phyloP scores from a whole-genome alignment of 2,329 filamentous ascomycete species.

The Lecanicillium sp. region DNA sequence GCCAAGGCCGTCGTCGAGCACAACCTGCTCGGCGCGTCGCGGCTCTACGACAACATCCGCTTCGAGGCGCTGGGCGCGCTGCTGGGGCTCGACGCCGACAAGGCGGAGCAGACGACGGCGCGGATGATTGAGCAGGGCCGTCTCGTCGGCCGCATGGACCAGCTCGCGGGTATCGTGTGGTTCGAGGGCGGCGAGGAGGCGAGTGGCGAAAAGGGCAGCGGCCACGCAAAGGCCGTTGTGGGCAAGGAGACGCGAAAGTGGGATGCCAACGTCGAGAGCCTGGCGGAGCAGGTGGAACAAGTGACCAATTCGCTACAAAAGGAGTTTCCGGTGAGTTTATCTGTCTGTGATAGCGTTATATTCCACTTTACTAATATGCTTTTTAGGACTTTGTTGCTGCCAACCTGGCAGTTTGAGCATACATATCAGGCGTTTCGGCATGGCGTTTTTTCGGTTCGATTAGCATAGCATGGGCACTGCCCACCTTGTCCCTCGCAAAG shows the following conservation, averaged over 20 bases:
- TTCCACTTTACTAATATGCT: conserved; percentile 11
- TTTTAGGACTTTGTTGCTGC: conserved; percentile 50
- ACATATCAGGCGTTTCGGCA: conserved; percentile 17
- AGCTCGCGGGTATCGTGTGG: conserved; percentile 82
- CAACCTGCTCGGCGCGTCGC: conserved; percentile 81
- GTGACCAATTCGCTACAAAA: conserved; percentile 75
- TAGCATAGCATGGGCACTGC: conserved; percentile 9
- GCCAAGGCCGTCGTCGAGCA: conserved; percentile 93
- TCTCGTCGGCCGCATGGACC: conserved; percentile 83
- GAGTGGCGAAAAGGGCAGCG: conserved; percentile 61
- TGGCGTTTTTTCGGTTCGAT: conserved; percentile 6
- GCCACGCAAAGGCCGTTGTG: conserved; percentile 56
- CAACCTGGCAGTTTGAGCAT: conserved; percentile 39
- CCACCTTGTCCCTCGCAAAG: background rate
- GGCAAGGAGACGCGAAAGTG: conserved; percentile 73
- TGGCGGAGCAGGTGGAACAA: conserved; percentile 86
- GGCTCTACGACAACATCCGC: conserved; percentile 70
- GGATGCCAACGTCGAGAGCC: conserved; percentile 80
- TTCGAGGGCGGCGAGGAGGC: conserved; percentile 73
- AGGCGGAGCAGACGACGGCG: conserved; percentile 86
- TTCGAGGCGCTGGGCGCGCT: conserved; percentile 70
- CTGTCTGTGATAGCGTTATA: conserved; percentile 6
- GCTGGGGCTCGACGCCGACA: conserved; percentile 70
- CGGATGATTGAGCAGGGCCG: conserved; percentile 95
- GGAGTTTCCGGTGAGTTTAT: conserved; percentile 60